These are phyloP conservation scores for Metschnikowia similis DNA, from an alignment of 805 yeast genomes.

Conservation along the genomic window DNA sequence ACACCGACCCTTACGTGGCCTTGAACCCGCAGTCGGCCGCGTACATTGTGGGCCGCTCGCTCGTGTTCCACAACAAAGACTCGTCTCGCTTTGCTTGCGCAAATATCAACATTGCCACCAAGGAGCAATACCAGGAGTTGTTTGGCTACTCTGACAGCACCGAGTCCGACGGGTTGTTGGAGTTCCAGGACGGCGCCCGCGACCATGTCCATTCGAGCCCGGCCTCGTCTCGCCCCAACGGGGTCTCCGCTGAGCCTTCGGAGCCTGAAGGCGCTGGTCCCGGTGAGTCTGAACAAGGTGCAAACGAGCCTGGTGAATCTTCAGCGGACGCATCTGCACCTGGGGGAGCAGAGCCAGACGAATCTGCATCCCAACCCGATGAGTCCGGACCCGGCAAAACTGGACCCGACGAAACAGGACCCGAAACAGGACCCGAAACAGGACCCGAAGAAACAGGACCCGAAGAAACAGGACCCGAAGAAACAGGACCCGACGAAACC, in stretches of 20 bases:
- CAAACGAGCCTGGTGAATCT: too few relatives aligned
- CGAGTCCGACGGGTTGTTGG: background rate
- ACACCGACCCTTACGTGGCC: slow-evolving; percentile 62
- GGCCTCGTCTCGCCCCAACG: too few relatives aligned
- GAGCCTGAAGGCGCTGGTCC: too few relatives aligned
- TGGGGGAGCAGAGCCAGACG: background rate
- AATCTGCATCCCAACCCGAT: background rate
- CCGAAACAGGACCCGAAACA: too few relatives aligned
- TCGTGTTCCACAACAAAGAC: slow-evolving; percentile 16
- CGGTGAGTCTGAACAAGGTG: too few relatives aligned
- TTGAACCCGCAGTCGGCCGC: slow-evolving; percentile 52
- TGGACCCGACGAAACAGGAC: too few relatives aligned
- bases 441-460: too few relatives aligned
- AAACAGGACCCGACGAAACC: too few relatives aligned
- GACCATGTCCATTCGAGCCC: background rate
- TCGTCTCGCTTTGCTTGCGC: slow-evolving; percentile 17
- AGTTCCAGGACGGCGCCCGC: background rate
- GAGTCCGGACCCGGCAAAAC: background rate
- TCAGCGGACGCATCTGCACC: background rate
- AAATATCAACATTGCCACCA: slow-evolving; percentile 14
- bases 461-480: too few relatives aligned
- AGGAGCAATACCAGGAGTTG: slow-evolving; percentile 13
- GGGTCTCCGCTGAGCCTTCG: too few relatives aligned
- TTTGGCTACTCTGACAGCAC: background rate
- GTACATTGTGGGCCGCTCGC: slow-evolving; percentile 56